Evolutionary conservation across 495 filamentous ascomycete species (phyloP), one percentile per base, ranked within the genome.

Genomic region (Penicillium dipodomyicola): DNA sequence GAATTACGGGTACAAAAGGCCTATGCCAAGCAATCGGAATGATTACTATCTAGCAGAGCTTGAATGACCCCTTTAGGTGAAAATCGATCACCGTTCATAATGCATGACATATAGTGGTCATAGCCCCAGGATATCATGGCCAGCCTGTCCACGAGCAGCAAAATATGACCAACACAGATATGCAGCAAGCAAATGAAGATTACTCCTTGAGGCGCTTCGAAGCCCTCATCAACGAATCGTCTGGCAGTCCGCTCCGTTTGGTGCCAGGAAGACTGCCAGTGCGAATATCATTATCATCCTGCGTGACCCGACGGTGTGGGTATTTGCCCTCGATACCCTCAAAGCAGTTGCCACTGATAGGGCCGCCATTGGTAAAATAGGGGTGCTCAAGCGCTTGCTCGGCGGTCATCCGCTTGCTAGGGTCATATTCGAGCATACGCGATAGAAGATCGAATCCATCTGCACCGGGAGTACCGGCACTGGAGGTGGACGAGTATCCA

Each of bases 211-310:
- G 58, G 12, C 76, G 74, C 53, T 79, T 79, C 12, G 72, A 53
- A 15, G 72, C 73, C 41, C 76, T 66, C 43, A 85, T 75, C 40
- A 94, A 58, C 17, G 80, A 84, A 77, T 96, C 93, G 71, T 96
- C 93, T 5, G 89, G 88, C 52, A 96, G 62, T 2, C 90, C 94
- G 58, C 88, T 92, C 45, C 92, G 80, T 74, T 97, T 97, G 2
- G 93, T 96, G 2, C 94, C 94, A 7, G 94, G 90, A 33, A 96
- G 69, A 69, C 90, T 92, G n/a, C 84, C 83, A 0, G 87, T 89
- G 4, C 89, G 80, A 51, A 97, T 96, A 72, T 97, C 94, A 65
- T 95, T 95, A 65, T 96, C 91, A 62, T 97, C 94, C 64, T 93
- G 87, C 50, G 86, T 95, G 6, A 99, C 92, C 41, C 91, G 82